Percentiles rank a stretch among this genome's conserved stretches.
Conservation (phyloP, 768 basidiomycete genomes). For the Tremella fuciformis region DNA sequence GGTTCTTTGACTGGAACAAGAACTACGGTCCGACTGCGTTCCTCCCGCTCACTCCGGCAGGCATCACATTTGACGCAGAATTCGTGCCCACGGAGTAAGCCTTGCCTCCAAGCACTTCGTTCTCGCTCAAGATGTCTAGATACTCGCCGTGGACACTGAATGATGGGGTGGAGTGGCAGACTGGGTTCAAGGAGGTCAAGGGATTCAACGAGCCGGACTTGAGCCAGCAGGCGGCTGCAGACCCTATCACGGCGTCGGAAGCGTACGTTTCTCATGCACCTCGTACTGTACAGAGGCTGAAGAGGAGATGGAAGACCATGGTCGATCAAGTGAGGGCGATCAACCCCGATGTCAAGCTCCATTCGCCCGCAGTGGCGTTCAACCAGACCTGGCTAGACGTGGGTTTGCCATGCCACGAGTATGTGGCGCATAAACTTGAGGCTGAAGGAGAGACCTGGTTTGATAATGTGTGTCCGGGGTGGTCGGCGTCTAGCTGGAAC, state of each 20-base stretch:
- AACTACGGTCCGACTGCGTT: constrained; percentile 12
- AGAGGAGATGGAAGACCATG: constrained; percentile 17
- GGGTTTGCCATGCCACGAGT: constrained; percentile 1
- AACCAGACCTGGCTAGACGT: constrained; percentile 28
- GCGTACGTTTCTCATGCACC: constrained; percentile 6
- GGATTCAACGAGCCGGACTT: constrained; percentile 38
- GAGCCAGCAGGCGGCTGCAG: constrained; percentile 15
- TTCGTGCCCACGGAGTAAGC: constrained; percentile 23
- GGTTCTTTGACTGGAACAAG: constrained; percentile 28
- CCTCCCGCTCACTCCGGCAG: constrained; percentile 3
- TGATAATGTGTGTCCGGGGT: constrained; percentile 9
- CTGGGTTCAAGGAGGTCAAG: constrained; percentile 24
- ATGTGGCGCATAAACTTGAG: background rate
- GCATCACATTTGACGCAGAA: constrained; percentile 4
- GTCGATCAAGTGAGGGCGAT: constrained; percentile 9
- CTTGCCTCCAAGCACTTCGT: background rate
- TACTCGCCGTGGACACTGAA: constrained; percentile 13
- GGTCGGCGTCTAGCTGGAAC: background rate
- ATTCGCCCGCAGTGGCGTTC: constrained; percentile 25
- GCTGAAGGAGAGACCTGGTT: constrained; percentile 7
- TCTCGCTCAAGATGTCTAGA: constrained; percentile 2
- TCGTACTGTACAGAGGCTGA: too few relatives aligned
- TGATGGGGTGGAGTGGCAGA: constrained; percentile 15
- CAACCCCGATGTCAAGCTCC: constrained; percentile 21
- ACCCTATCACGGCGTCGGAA: constrained; percentile 1